A percentile compares a stretch with the other conserved stretches of the same genome.
These are phyloP conservation scores for Dictyostelium intermedium DNA, from an alignment of 78 protist genomes.

Conservation along the genomic window DNA sequence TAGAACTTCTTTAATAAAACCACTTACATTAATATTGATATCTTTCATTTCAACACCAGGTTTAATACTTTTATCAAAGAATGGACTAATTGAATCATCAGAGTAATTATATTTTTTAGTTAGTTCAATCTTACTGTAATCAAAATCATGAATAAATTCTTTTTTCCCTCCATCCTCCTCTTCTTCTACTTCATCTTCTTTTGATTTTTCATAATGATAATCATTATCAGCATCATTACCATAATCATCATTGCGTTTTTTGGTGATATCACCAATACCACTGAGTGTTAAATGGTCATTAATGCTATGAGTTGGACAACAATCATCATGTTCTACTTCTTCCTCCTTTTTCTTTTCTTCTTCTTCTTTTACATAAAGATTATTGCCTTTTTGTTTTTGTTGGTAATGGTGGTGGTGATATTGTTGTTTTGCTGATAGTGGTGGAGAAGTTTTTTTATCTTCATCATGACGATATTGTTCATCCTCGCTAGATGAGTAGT, in stretches of 20 bases:
- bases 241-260: too few species aligned
- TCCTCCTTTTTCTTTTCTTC: neutral
- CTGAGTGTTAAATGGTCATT: neutral
- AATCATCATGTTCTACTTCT: neutral
- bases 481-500: neutral
- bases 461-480: neutral
- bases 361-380: neutral
- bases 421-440: neutral
- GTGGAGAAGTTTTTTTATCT: neutral
- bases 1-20: neutral
- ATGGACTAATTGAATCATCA: slow-evolving; percentile 15
- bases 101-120: neutral
- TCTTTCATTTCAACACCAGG: neutral
- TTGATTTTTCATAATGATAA: too few species aligned
- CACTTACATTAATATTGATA: neutral
- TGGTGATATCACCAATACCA: neutral
- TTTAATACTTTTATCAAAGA: slow-evolving; percentile 13
- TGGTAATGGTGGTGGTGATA: neutral
- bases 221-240: too few species aligned
- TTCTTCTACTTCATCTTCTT: neutral
- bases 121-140: neutral
- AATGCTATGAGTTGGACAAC: neutral
- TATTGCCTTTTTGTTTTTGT: neutral
- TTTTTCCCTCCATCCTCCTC: neutral
- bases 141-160: neutral